Evolutionary conservation across 129 eudicot genomes (phyloP).

Genomic region (Chrysanthemum lavandulifolium): DNA sequence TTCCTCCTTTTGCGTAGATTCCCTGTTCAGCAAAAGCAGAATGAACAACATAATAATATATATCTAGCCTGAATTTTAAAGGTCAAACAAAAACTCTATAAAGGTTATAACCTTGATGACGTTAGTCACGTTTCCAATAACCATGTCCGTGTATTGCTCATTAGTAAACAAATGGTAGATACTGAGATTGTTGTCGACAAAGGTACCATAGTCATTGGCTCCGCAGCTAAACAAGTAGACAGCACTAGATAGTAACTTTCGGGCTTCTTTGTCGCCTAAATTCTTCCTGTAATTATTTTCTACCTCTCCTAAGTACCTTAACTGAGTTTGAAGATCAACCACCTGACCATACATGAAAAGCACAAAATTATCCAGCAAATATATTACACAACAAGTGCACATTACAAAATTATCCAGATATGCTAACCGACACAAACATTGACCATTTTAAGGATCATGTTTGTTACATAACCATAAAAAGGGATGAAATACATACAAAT

Average conservation of each 20-base stretch:
- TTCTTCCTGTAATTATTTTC: slow-evolving; percentile 21
- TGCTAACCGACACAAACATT: too few species aligned
- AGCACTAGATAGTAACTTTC: slow-evolving; percentile 28
- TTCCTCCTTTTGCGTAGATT: slow-evolving; percentile 48
- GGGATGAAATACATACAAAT: slow-evolving; percentile 33
- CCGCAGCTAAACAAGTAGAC: slow-evolving; percentile 61
- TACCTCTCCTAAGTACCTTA: slow-evolving; percentile 35
- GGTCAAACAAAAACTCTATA: not conserved
- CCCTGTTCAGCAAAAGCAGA: slow-evolving; percentile 30
- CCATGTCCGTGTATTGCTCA: slow-evolving; percentile 39
- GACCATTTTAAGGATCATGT: too few species aligned
- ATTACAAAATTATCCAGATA: too few species aligned
- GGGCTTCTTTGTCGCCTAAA: slow-evolving; percentile 25
- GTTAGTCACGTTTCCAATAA: slow-evolving; percentile 39
- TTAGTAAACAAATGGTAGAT: slow-evolving; percentile 3
- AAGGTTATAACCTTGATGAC: slow-evolving; percentile 31
- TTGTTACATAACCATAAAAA: not conserved
- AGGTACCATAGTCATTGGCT: slow-evolving; percentile 45
- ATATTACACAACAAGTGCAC: not conserved
- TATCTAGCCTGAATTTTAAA: not conserved
- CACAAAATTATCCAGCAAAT: not conserved
- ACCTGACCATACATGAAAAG: slow-evolving; percentile 29
- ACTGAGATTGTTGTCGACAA: not conserved
- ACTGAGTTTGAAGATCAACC: slow-evolving; percentile 45
- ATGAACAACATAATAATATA: not conserved